These are phyloP conservation scores for Eucalyptus curtisii DNA, from an alignment of 345 rosid genomes.

Conservation along the genomic window DNA sequence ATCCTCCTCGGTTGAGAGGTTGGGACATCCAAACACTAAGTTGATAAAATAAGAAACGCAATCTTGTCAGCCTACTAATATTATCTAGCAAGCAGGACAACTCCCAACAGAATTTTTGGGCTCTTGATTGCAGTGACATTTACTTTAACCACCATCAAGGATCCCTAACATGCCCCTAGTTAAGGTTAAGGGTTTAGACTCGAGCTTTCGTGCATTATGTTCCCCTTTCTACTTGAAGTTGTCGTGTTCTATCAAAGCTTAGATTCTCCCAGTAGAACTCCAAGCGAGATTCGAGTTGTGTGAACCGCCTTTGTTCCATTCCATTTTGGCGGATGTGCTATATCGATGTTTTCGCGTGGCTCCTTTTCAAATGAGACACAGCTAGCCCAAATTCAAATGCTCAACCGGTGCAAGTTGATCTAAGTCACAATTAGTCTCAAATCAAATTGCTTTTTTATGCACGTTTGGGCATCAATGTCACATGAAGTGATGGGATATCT, in stretches of 20 bases:
- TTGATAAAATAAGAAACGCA: rapidly evolving
- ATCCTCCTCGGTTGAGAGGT: rapidly evolving
- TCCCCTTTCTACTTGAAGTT: background rate
- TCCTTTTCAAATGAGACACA: background rate
- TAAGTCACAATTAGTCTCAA: background rate
- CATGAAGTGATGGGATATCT: background rate
- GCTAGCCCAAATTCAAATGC: background rate
- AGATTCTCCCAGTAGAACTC: background rate
- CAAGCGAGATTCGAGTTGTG: background rate
- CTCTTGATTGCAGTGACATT: no score
- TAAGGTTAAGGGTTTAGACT: no score
- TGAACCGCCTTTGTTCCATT: background rate
- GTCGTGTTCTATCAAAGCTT: background rate
- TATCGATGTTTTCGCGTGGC: background rate
- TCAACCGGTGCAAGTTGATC: background rate
- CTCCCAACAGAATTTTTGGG: rapidly evolving
- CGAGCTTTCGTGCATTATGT: background rate
- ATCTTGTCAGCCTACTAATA: rapidly evolving
- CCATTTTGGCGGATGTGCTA: background rate
- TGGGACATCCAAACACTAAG: rapidly evolving
- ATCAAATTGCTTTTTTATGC: background rate
- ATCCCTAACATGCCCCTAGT: no score
- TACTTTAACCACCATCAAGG: no score
- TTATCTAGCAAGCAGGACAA: rapidly evolving
- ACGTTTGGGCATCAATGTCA: background rate